Base-by-base conservation (phyloP, 73 alveolate genomes). In the Loxodes magnus region DNA sequence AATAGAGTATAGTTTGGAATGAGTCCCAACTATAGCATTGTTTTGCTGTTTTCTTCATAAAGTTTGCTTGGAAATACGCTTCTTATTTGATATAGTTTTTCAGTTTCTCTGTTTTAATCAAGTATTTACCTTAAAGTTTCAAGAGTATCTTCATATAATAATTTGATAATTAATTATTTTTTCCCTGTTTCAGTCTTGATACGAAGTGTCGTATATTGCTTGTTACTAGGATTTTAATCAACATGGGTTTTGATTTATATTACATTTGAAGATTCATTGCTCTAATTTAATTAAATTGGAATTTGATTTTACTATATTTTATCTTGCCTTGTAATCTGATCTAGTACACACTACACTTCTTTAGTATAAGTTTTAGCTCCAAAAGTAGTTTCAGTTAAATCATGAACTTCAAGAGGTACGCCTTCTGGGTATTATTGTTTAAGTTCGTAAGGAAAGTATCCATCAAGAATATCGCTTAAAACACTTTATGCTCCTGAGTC, bases 361-460 rank as follows among this genome's bases (percentile, higher is more conserved):
- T n/a, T n/a, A n/a, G n/a, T n/a, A n/a, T n/a, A n/a, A n/a, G n/a
- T n/a, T n/a, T n/a, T n/a, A n/a, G n/a, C n/a, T n/a, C n/a, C n/a
- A n/a, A n/a, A n/a, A n/a, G n/a, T n/a, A n/a, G n/a, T n/a, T n/a
- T n/a, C n/a, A n/a, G n/a, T n/a, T n/a, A n/a, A n/a, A 22, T 31
- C 35, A 30, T 74, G 82, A 0, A 76, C 94, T 54, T 74, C 72
- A 55, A 88, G 58, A 31, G 90, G 89, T 5, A 83, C 95, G 2
- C 97, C 97, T 37, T 88, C 92, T 4, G 97, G 97, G 71, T 72
- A 88, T 53, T 86, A 68, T 53, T 67, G 82, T 56, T 88, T 87
- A 33, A 86, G 56, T 61, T 81, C 90, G 71, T 67, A 86, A 0
- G 97, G 97, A 49, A 87, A 86, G 60, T 81, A 86, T 35, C 97